Conservation (phyloP, 1,284 basidiomycete species). For the Macrocybe sp. region DNA sequence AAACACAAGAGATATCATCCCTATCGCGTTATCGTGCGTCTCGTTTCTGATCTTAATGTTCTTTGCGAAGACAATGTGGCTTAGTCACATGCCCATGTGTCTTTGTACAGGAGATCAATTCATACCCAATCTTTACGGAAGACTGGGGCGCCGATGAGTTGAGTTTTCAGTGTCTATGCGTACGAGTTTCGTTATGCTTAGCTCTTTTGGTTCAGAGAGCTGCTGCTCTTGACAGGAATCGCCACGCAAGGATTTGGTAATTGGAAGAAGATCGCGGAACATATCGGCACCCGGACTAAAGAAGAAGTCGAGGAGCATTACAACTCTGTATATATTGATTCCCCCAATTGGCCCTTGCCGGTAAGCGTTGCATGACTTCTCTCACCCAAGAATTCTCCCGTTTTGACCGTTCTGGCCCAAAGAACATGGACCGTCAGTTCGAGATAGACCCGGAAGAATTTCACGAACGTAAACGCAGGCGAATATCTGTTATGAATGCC, state of each 20-base stretch:
- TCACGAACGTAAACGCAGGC: conserved; percentile 80
- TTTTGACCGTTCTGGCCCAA: conserved; percentile 1
- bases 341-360: conserved; percentile 73
- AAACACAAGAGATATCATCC: conserved; percentile 86
- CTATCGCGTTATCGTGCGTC: conserved; percentile 85
- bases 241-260: conserved; percentile 91
- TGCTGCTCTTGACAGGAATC: conserved; percentile 88
- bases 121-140: conserved; percentile 91
- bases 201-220: conserved; percentile 54
- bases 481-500: conserved; percentile 71
- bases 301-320: conserved; percentile 96
- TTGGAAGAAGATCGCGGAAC: conserved; percentile 96
- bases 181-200: not conserved
- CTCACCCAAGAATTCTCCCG: not conserved
- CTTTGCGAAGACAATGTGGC: too few relatives aligned
- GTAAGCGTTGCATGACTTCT: conserved; percentile 36
- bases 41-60: too few relatives aligned
- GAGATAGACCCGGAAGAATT: conserved; percentile 78
- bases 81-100: not conserved
- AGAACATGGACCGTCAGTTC: conserved; percentile 60
- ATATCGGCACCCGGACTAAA: conserved; percentile 91
- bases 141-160: conserved; percentile 99
- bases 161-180: not conserved
- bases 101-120: conserved; percentile 78
- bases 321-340: conserved; percentile 76